These are phyloP conservation scores for Tolypocladium endophyticum DNA, from an alignment of 2,329 filamentous ascomycete species.

Conservation along the genomic window DNA sequence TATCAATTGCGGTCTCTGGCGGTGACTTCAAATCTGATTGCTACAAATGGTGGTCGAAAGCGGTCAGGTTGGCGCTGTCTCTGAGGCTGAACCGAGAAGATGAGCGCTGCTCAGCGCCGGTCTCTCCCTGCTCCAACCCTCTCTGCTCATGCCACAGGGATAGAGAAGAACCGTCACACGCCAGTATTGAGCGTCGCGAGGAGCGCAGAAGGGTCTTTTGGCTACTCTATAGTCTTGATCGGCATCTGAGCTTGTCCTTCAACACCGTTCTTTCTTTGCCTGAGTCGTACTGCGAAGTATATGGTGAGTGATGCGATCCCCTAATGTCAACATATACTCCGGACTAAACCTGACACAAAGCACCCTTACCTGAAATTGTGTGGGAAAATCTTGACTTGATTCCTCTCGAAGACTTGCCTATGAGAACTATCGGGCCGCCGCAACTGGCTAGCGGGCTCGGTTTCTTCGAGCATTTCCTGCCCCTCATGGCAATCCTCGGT, in stretches of 20 bases:
- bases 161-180: conserved; percentile 12
- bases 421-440: conserved; percentile 25
- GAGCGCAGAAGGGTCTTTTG: conserved; percentile 36
- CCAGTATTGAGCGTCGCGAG: conserved; percentile 30
- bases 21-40: conserved; percentile 38
- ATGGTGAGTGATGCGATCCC: conserved; percentile 12
- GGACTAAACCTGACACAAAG: conserved; percentile 4
- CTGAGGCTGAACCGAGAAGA: conserved; percentile 28
- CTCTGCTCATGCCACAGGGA: conserved; percentile 19
- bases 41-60: conserved; percentile 36
- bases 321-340: background rate
- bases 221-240: conserved; percentile 35
- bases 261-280: conserved; percentile 32
- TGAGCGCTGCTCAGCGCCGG: conserved; percentile 16
- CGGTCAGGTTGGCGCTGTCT: conserved; percentile 24
- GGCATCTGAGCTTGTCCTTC: conserved; percentile 36
- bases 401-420: conserved; percentile 17
- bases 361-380: conserved; percentile 27
- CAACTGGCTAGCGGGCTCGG: conserved; percentile 27
- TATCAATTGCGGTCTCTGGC: conserved; percentile 34
- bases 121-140: conserved; percentile 19
- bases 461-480: conserved; percentile 40
- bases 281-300: conserved; percentile 34
- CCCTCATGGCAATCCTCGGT: conserved; percentile 36
- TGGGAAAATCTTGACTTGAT: conserved; percentile 28